Percentiles rank a stretch among this genome's conserved stretches.
Conservation (phyloP, 768 basidiomycete genomes). For the Tricholoma terreum region DNA sequence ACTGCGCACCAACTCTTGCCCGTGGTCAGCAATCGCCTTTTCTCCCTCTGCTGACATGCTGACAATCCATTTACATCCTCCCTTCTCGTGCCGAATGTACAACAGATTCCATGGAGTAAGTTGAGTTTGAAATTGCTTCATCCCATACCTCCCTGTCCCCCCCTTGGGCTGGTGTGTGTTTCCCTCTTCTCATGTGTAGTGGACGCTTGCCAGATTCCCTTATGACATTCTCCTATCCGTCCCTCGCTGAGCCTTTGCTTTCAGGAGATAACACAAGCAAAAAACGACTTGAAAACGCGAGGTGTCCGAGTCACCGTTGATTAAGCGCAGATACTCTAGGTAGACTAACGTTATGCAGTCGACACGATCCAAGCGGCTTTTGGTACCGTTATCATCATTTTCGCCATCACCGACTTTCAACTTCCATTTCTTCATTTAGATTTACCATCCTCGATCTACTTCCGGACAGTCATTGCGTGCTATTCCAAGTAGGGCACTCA, state of each 20-base stretch:
- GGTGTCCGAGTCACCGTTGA: slow-evolving; percentile 66
- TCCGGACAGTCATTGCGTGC: too few species aligned
- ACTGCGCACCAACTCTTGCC: slow-evolving; percentile 50
- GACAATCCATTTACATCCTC: slow-evolving; percentile 73
- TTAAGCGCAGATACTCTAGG: slow-evolving; percentile 11
- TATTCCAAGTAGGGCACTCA: too few species aligned
- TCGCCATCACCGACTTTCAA: too few species aligned
- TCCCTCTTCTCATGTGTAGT: not conserved
- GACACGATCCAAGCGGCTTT: too few species aligned
- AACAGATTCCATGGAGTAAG: slow-evolving; percentile 67
- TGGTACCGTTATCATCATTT: too few species aligned
- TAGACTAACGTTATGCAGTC: not conserved
- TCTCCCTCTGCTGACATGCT: slow-evolving; percentile 44
- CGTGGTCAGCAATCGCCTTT: slow-evolving; percentile 43
- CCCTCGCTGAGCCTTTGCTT: slow-evolving; percentile 8
- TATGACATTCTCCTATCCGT: not conserved
- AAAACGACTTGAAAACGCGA: slow-evolving; percentile 51
- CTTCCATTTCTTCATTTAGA: too few species aligned
- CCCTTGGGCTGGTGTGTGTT: not conserved
- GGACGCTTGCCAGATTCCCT: not conserved
- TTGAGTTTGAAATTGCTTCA: slow-evolving; percentile 6
- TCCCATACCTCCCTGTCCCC: not conserved
- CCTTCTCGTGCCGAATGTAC: slow-evolving; percentile 78
- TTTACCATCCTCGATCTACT: too few species aligned
- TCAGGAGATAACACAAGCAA: slow-evolving; percentile 55